Conservation (phyloP, 768 basidiomycete species). For the Terana coerulea region DNA sequence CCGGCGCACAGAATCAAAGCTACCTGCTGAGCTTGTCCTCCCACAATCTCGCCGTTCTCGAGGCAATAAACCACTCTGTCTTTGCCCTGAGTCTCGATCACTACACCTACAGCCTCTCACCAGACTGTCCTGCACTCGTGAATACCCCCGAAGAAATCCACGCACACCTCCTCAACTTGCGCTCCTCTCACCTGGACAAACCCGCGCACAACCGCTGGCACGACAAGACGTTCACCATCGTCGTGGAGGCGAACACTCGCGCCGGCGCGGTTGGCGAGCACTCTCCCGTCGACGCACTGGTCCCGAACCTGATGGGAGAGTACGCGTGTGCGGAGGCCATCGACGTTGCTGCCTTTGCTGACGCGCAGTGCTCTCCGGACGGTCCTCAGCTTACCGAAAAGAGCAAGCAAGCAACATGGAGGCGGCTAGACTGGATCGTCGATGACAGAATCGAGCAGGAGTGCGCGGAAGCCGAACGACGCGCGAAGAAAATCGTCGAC, state of each 20-base stretch:
- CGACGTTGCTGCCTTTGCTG: slow-evolving; percentile 33
- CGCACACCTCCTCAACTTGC: slow-evolving; percentile 71
- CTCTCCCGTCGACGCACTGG: slow-evolving; percentile 84
- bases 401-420: slow-evolving; percentile 50
- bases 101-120: slow-evolving; percentile 35
- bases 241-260: slow-evolving; percentile 81
- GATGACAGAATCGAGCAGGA: slow-evolving; percentile 56
- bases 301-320: slow-evolving; percentile 84
- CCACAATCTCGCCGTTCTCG: slow-evolving; percentile 54
- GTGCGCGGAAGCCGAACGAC: slow-evolving; percentile 51
- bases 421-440: slow-evolving; percentile 68
- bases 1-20: slow-evolving; percentile 78
- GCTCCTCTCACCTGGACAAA: slow-evolving; percentile 55
- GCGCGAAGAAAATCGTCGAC: slow-evolving; percentile 56
- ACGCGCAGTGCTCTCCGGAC: neutral
- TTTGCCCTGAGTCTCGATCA: slow-evolving; percentile 82
- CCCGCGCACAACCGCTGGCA: slow-evolving; percentile 71
- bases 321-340: slow-evolving; percentile 74
- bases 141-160: slow-evolving; percentile 42
- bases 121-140: slow-evolving; percentile 19
- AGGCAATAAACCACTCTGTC: slow-evolving; percentile 67
- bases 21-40: slow-evolving; percentile 66
- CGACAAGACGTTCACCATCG: slow-evolving; percentile 81
- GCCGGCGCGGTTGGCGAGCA: slow-evolving; percentile 91
- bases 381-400: neutral